These are phyloP conservation scores for Prototheca wickerhamii DNA, from an alignment of 163 green algal genomes.

Conservation along the genomic window DNA sequence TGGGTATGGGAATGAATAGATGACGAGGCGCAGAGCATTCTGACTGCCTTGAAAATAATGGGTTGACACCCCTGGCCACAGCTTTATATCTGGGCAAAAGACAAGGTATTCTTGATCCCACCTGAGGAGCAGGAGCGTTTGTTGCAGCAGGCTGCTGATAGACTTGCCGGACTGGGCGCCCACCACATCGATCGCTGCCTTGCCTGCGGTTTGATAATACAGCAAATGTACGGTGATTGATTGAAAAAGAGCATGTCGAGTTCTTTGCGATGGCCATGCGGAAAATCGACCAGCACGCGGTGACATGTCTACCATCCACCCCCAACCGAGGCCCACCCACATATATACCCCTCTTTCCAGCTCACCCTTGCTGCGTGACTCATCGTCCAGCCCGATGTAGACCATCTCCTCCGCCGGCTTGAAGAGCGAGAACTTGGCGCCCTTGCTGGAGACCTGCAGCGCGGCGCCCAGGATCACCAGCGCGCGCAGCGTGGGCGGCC, in stretches of 20 bases:
- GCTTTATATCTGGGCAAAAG: not conserved
- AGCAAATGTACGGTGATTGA: not conserved
- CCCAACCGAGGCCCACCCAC: no score
- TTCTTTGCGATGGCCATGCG: no score
- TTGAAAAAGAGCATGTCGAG: not conserved
- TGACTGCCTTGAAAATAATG: no score
- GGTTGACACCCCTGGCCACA: not conserved
- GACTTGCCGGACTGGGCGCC: conserved; percentile 71
- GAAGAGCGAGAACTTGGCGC: conserved; percentile 92
- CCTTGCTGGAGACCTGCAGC: conserved; percentile 52
- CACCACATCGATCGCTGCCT: conserved; percentile 92
- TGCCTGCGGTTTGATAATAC: conserved; percentile 43
- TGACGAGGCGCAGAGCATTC: no score
- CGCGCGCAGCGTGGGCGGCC: conserved; percentile 17
- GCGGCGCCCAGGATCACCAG: conserved; percentile 17
- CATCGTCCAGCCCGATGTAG: conserved; percentile 83
- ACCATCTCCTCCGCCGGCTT: conserved; percentile 98
- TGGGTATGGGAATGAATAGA: no score
- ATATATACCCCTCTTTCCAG: not conserved
- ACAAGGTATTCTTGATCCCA: not conserved
- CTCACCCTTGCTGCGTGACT: conserved; percentile 52
- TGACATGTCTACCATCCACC: no score
- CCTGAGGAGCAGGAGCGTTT: conserved; percentile 36
- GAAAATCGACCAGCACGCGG: no score
- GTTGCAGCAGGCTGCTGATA: conserved; percentile 46